Base-by-base conservation (phyloP, 2,329 filamentous ascomycete genomes). In the Trichoderma sp. region DNA sequence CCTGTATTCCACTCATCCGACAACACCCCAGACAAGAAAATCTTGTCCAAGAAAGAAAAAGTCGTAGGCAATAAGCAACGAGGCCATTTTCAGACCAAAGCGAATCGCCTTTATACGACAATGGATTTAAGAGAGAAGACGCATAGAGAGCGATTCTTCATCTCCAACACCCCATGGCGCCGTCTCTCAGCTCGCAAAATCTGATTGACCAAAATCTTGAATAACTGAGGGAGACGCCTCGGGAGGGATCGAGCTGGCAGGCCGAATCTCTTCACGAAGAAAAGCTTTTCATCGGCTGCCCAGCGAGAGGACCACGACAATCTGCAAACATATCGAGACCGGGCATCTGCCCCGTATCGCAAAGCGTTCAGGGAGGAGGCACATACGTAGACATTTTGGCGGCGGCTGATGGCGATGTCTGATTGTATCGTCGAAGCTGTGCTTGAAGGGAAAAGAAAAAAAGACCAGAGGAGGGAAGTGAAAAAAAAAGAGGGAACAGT, bases 241-340 rank as follows among this genome's bases (percentile, higher is more conserved):
- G 82, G 87, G 92, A 93, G 87, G 85, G 83, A 92, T 94, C 92
- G 92, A 94, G 92, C 92, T 94, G 91, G 90, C 87, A 83, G 81
- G 77, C 73, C 76, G 74, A 73, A 73, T 81, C 79, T 79, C 76
- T 77, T 69, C 73, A 68, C 32, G 7, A 68, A 34, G 32, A 59
- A 66, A 53, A 63, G 43, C n/a, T 64, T 28, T 62, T 23, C 84
- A 76, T 70, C 70, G 76, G 75, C 77, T 81, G 82, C 88, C 91
- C 90, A 94, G 92, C 90, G 89, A 93, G 90, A 92, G 90, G 90
- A 93, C 92, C 87, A 89, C 89, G 88, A 93, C 91, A 93, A 93
- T 92, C 90, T 89, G 84, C 85, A 84, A 85, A 81, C 57, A 80
- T 80, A 58, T 80, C 84, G 86, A 84, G 81, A 85, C 85, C 85